phyloP scores from a whole-genome alignment of 1,284 basidiomycete species.

The Malassezia furfur region DNA sequence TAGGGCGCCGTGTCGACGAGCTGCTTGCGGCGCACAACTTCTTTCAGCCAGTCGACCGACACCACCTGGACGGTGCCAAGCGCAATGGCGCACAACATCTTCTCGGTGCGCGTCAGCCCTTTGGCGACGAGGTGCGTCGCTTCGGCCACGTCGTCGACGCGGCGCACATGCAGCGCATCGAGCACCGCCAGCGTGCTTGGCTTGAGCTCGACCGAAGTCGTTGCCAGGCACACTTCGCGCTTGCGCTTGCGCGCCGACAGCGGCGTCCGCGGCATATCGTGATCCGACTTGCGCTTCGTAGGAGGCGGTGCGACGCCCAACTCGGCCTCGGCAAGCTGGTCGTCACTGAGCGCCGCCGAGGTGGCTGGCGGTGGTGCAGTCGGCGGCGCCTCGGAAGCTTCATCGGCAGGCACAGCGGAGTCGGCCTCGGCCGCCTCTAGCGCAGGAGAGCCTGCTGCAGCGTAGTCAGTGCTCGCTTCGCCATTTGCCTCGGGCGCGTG shows the following conservation, averaged over 20 bases:
- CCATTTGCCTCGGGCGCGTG: neutral
- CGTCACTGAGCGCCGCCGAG: neutral
- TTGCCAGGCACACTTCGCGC: conserved; percentile 5
- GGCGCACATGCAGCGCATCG: conserved; percentile 2
- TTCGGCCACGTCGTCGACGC: conserved; percentile 15
- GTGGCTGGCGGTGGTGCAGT: neutral
- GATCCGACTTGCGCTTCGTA: neutral
- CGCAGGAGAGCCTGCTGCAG: too few relatives aligned
- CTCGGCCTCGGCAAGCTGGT: conserved; percentile 4
- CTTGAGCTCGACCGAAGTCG: conserved; percentile 17
- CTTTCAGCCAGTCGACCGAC: conserved; percentile 14
- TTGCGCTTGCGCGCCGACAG: conserved; percentile 4
- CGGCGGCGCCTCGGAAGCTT: neutral
- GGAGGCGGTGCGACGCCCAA: neutral
- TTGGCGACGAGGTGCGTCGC: conserved; percentile 19
- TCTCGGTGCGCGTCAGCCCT: conserved; percentile 19
- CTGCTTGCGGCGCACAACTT: conserved; percentile 7
- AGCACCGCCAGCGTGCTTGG: conserved; percentile 8
- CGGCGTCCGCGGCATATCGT: neutral
- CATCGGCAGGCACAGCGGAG: neutral
- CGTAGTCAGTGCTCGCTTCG: neutral
- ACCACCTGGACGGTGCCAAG: conserved; percentile 18
- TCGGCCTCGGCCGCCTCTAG: neutral
- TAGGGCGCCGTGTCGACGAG: conserved; percentile 11
- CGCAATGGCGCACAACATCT: conserved; percentile 24